A percentile compares a stretch with the other conserved stretches of the same genome.
These are phyloP conservation scores for Pseudozyma hubeiensis DNA, from an alignment of 1,284 basidiomycete genomes.

Conservation along the genomic window DNA sequence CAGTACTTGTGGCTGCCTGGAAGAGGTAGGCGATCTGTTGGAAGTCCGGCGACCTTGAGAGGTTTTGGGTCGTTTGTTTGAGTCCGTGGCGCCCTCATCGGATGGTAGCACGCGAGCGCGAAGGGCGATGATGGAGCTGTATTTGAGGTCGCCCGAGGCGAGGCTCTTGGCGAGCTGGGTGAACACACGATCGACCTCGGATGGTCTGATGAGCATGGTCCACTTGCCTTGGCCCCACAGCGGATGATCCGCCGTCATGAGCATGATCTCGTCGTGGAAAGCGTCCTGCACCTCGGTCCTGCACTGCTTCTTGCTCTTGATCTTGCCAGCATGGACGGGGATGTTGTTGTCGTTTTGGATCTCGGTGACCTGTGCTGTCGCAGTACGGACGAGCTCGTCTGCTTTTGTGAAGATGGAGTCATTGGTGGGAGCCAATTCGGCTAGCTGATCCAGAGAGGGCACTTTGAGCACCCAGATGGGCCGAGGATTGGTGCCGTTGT, in stretches of 20 bases:
- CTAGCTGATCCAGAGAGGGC: constrained; percentile 11
- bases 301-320: constrained; percentile 35
- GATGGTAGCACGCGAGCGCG: constrained; percentile 22
- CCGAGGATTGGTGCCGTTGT: constrained; percentile 8
- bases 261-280: constrained; percentile 33
- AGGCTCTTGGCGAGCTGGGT: constrained; percentile 19
- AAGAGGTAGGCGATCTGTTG: constrained; percentile 7
- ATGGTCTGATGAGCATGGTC: constrained; percentile 22
- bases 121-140: constrained; percentile 20
- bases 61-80: constrained; percentile 17
- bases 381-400: constrained; percentile 1
- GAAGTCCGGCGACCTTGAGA: constrained; percentile 4
- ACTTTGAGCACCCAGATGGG: constrained; percentile 18
- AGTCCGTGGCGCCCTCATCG: constrained; percentile 6
- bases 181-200: constrained; percentile 21
- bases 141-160: constrained; percentile 16
- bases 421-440: constrained; percentile 8
- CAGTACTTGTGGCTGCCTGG: neutral
- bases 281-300: constrained; percentile 21
- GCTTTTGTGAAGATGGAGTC: constrained; percentile 14
- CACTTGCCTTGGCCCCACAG: constrained; percentile 36
- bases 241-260: constrained; percentile 17
- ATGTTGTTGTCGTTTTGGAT: constrained; percentile 26
- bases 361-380: constrained; percentile 1
- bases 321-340: constrained; percentile 12